Conservation (phyloP, 75 land plant species). For the Pseudotsuga menziesii region DNA sequence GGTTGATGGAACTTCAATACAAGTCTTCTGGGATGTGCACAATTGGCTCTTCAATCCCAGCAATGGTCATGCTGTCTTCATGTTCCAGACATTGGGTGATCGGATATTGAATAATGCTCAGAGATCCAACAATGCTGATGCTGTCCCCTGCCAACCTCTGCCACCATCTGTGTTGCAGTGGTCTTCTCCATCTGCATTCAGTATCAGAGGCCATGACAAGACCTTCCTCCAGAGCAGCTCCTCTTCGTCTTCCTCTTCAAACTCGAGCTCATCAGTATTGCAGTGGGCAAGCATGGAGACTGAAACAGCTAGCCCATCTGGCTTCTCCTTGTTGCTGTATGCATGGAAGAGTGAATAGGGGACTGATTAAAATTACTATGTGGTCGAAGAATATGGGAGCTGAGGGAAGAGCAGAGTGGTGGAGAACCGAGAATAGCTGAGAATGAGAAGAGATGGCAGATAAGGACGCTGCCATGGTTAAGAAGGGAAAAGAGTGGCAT, state of each 20-base stretch:
- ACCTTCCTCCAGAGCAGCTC: conserved; percentile 20
- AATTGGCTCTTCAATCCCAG: conserved; percentile 30
- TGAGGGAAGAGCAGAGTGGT: too few relatives aligned
- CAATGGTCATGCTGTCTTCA: conserved; percentile 22
- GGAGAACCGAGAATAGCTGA: too few relatives aligned
- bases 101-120: conserved; percentile 30
- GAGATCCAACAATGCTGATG: conserved; percentile 27
- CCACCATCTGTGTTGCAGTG: conserved; percentile 35
- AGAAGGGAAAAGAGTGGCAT: too few relatives aligned
- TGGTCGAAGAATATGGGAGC: too few relatives aligned
- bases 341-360: conserved; percentile 37
- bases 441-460: too few relatives aligned
- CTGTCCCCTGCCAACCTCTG: conserved; percentile 10
- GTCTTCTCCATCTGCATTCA: conserved; percentile 14
- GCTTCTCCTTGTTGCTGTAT: conserved; percentile 58
- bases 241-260: conserved; percentile 24
- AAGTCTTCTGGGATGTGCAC: conserved; percentile 44
- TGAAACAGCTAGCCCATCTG: conserved; percentile 34
- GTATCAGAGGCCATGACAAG: conserved; percentile 14
- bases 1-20: conserved; percentile 19
- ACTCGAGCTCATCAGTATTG: conserved; percentile 30
- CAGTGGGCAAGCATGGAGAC: conserved; percentile 49
- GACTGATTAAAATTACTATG: too few relatives aligned
- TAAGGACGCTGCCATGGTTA: too few relatives aligned
- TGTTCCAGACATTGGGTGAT: conserved; percentile 25